Base-by-base conservation (phyloP, 2,329 filamentous ascomycete genomes). In the Cladosporium sp. region DNA sequence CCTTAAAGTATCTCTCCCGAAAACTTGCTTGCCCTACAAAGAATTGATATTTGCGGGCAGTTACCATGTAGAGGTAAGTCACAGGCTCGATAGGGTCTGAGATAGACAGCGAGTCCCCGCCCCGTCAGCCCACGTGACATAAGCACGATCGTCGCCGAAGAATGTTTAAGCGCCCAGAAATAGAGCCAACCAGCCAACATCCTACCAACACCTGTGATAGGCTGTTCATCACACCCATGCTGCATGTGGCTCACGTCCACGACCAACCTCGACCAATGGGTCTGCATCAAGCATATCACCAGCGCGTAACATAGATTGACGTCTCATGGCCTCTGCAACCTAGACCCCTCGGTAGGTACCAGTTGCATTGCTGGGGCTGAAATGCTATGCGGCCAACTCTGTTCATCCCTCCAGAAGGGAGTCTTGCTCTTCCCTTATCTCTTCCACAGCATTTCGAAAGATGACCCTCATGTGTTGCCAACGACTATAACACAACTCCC, bases 221-320 rank as follows among this genome's bases (percentile, higher is more conserved):
- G 32, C 32, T 15, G n/a, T 7, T 9, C 22, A 27, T 9, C 22
- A 27, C 22, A 27, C 22, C 22, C 22, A 27, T 27, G 22, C 22
- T n/a, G 9, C 9, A 27, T 27, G 22, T 27, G 22, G 22, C 22
- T 27, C 22, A 27, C 22, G 9, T 27, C 22, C 22, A 27, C 43
- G 32, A 38, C 29, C 33, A 16, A 18, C 9, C 45, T 33, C 15
- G 18, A 39, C 45, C 45, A 48, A 48, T 48, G 22, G 43, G 38
- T 16, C 36, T 39, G 13, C 45, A 40, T 39, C 7, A 35, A 29
- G 16, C 22, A 25, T 48, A 33, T 48, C 45, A 48, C 45, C 27
- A 33, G 45, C 45, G 45, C 45, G 36, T 48, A 48, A n/a, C 18
- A 36, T 48, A 40, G 35, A 48, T 48, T 48, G 45, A 48, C 36